Evolutionary conservation across 2,329 filamentous ascomycete species (phyloP), one percentile per base, ranked within the genome.

Genomic region (Albifimbria verrucaria): DNA sequence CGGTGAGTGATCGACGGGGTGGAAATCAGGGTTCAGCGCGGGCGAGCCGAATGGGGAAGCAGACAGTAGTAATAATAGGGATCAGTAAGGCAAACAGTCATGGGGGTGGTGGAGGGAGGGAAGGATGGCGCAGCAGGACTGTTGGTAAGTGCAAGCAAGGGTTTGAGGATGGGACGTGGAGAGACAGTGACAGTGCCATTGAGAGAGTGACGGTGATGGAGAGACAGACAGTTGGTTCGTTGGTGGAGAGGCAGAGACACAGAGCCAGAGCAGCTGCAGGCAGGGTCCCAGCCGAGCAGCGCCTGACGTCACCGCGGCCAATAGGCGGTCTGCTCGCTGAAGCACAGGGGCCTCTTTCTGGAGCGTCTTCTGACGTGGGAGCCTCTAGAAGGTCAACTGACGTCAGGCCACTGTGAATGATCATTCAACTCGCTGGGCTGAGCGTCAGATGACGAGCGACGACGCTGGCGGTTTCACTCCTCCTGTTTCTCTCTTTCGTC

Each of bases 291-390:
- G n/a, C n/a, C n/a, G n/a, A 24, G 25, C 11, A 23, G 24, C 47
- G 39, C 44, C 50, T 60, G 58, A 60, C 55, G 56, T 59, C 56
- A 60, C 24, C 25, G 20, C 24, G 32, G 47, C 56, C 58, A 55
- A 56, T 55, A 39, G 32, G 47, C 45, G 45, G 45, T 48, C 45
- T 48, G 45, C 26, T 32, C 26, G 26, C 26, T 32, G 26, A 32
- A 32, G 7, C 26, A 32, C 26, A 32, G 9, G 26, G 15, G 9
- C 26, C 9, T 9, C 26, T 7, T 7, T 15, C 43, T 21, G 43
- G 11, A 11, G 9, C 10, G n/a, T 23, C 18, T 7, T 20, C 43
- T 46, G 43, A 46, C 43, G 43, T 46, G 43, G 43, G 24, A 23
- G 18, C 7, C 24, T 9, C 43, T 22, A 21, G 43, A 21, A 20